These are phyloP conservation scores for Malassezia globosa DNA, from an alignment of 1,284 basidiomycete species.

Conservation along the genomic window DNA sequence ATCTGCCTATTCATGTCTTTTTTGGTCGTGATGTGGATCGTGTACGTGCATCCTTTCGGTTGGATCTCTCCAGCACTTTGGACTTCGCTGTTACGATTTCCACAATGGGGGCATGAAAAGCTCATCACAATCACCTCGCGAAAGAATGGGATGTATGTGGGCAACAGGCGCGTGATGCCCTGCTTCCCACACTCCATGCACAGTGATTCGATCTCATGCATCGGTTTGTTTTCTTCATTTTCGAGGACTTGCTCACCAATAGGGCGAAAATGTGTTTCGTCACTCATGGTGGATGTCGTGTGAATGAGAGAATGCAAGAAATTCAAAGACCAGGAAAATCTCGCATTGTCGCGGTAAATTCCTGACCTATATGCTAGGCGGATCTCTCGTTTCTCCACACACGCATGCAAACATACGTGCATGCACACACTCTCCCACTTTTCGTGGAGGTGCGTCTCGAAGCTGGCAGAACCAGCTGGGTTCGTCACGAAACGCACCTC, in stretches of 20 bases:
- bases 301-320: no score
- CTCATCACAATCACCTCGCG: slow-evolving; percentile 90
- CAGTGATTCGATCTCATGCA: slow-evolving; percentile 62
- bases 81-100: slow-evolving; percentile 80
- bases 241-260: slow-evolving; percentile 11
- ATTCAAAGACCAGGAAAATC: no score
- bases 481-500: no score
- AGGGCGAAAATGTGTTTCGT: slow-evolving; percentile 13
- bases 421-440: no score
- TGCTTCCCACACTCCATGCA: slow-evolving; percentile 89
- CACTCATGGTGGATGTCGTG: not conserved
- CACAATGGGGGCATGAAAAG: slow-evolving; percentile 89
- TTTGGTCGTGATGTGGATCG: slow-evolving; percentile 61
- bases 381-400: no score
- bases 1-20: slow-evolving; percentile 83
- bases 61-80: slow-evolving; percentile 80
- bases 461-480: no score
- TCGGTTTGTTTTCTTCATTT: slow-evolving; percentile 25
- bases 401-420: no score
- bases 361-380: no score
- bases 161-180: slow-evolving; percentile 79
- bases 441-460: no score
- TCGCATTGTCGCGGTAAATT: no score
- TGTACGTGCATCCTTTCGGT: slow-evolving; percentile 57
- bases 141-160: slow-evolving; percentile 94